Percentiles rank a stretch among this genome's conserved stretches.
Conservation (phyloP, 345 rosid species). For the Citrus medica region DNA sequence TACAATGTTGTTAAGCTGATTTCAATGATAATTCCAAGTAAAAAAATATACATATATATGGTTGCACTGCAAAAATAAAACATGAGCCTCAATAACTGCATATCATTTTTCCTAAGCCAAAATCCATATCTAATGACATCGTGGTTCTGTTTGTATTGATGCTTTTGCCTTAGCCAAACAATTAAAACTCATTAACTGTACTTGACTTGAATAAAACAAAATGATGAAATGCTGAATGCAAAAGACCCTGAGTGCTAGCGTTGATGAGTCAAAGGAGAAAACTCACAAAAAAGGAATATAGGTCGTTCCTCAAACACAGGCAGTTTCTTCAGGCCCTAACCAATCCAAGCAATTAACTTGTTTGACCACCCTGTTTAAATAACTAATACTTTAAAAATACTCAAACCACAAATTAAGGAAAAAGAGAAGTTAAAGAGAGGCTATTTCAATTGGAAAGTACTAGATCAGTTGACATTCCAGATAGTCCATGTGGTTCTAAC, state of each 20-base stretch:
- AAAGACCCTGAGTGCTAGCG: neutral
- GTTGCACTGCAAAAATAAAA: neutral
- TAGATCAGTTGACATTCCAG: neutral
- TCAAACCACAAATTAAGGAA: neutral
- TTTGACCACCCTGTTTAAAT: neutral
- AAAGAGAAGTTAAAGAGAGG: neutral
- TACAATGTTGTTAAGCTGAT: too few relatives aligned
- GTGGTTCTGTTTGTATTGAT: too few relatives aligned
- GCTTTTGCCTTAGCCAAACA: neutral
- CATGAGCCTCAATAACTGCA: neutral
- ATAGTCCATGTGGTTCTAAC: neutral
- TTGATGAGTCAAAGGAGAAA: too few relatives aligned
- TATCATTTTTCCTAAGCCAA: neutral
- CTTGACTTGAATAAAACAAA: neutral
- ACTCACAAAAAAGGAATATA: too few relatives aligned
- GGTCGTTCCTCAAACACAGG: neutral
- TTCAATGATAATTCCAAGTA: neutral
- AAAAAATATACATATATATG: neutral
- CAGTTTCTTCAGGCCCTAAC: neutral
- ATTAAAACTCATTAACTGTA: neutral
- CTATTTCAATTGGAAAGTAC: neutral
- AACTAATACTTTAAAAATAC: neutral
- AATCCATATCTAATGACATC: neutral
- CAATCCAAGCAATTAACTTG: neutral
- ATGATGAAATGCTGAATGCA: neutral